Conservation (phyloP, 2,329 filamentous ascomycete species). For the Colletotrichum horii region DNA sequence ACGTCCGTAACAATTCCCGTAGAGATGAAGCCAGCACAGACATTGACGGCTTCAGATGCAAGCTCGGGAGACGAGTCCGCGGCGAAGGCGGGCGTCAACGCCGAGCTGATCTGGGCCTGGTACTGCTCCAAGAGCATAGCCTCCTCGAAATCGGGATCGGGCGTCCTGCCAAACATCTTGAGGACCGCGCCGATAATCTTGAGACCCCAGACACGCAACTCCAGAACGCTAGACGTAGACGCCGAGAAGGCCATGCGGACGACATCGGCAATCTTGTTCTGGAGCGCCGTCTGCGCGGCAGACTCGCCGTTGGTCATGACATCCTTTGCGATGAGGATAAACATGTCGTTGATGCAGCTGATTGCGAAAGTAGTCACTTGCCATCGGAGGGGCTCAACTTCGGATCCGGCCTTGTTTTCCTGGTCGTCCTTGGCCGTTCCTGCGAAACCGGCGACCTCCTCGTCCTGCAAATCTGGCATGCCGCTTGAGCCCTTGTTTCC, state of each 20-base stretch:
- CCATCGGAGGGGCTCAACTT: constrained; percentile 92
- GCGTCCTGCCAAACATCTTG: constrained; percentile 94
- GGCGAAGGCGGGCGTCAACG: constrained; percentile 93
- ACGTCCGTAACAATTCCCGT: constrained; percentile 97
- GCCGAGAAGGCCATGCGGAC: constrained; percentile 97
- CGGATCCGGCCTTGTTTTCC: constrained; percentile 53
- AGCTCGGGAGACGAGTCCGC: constrained; percentile 95
- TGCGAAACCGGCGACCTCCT: constrained; percentile 93
- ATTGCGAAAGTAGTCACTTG: constrained; percentile 95
- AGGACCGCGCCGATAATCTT: constrained; percentile 93
- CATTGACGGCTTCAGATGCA: constrained; percentile 93
- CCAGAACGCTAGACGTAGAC: constrained; percentile 90
- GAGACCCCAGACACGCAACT: constrained; percentile 87
- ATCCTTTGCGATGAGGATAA: constrained; percentile 79
- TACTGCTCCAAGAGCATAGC: constrained; percentile 97
- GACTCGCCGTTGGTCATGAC: constrained; percentile 80
- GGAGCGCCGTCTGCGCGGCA: constrained; percentile 76
- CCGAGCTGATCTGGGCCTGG: constrained; percentile 96
- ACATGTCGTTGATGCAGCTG: constrained; percentile 83
- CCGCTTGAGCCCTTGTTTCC: constrained; percentile 49
- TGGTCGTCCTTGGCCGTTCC: constrained; percentile 61
- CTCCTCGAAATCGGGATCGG: constrained; percentile 97
- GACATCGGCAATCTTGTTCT: constrained; percentile 86
- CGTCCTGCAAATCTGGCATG: constrained; percentile 85
- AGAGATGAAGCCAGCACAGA: constrained; percentile 97